phyloP scores from a whole-genome alignment of 257 asterid genomes.

The Primulina tabacum region DNA sequence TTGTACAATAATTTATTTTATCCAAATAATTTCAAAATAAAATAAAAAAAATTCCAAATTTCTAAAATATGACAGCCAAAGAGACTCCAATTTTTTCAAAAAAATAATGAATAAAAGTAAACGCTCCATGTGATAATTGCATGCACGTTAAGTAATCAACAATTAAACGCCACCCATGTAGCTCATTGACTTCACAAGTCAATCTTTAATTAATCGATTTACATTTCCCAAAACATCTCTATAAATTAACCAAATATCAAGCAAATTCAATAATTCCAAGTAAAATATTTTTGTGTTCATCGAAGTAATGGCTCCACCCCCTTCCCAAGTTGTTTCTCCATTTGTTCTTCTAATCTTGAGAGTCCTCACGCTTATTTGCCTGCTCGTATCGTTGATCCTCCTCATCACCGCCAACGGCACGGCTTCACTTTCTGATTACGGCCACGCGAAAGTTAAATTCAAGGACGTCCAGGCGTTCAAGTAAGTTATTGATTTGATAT shows the following conservation, averaged over 20 bases:
- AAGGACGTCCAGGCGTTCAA: slow-evolving; percentile 31
- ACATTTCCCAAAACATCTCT: neutral
- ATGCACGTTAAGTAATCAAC: neutral
- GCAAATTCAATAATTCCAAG: neutral
- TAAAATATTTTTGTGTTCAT: neutral
- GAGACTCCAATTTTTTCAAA: no score
- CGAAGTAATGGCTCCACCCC: slow-evolving; percentile 34
- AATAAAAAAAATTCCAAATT: no score
- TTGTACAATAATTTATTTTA: no score
- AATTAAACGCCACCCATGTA: no score
- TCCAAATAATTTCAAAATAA: no score
- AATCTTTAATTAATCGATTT: neutral
- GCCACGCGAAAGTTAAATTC: slow-evolving; percentile 13
- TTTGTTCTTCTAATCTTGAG: slow-evolving; percentile 34
- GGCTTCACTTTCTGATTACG: neutral
- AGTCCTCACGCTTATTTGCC: slow-evolving; percentile 37
- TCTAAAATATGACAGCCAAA: no score
- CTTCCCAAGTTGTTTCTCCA: slow-evolving; percentile 29
- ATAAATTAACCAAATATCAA: neutral
- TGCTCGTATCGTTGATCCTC: slow-evolving; percentile 36
- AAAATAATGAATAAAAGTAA: neutral
- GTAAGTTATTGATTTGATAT: slow-evolving; percentile 11
- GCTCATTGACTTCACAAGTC: neutral
- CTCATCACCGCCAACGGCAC: slow-evolving; percentile 33
- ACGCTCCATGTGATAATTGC: slow-evolving; percentile 6